Evolutionary conservation across 2,329 filamentous ascomycete species (phyloP).

Genomic region (Dendrostoma leiphaemia): DNA sequence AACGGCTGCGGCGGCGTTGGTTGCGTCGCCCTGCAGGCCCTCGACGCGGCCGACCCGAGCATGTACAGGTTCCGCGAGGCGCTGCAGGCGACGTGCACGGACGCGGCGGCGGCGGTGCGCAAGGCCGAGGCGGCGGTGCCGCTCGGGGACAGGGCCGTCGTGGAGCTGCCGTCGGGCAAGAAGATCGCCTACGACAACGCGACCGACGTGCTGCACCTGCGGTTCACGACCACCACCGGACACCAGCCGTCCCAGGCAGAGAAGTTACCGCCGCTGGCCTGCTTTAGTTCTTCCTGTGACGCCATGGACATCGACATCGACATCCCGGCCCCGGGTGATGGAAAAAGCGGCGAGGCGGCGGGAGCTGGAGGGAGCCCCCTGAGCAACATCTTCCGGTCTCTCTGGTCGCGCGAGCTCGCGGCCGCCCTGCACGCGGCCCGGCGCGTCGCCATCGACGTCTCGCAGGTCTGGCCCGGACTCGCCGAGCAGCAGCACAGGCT

Average conservation of each 20-base stretch:
- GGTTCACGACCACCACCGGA: conserved; percentile 1
- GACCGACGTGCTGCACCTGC: conserved; percentile 17
- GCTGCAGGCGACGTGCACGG: conserved; percentile 5
- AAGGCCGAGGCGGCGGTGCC: neutral
- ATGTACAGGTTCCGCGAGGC: conserved; percentile 13
- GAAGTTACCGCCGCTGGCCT: neutral
- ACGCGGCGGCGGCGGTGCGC: conserved; percentile 3
- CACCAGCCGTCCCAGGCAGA: neutral
- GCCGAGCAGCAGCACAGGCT: neutral
- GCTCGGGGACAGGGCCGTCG: neutral
- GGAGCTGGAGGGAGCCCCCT: too few species aligned
- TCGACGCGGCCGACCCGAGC: conserved; percentile 11
- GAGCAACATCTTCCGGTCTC: conserved; percentile 12
- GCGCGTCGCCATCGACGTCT: conserved; percentile 19
- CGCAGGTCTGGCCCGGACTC: conserved; percentile 14
- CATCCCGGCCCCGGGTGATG: neutral
- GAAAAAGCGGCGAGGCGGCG: too few species aligned
- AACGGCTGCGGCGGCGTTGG: too few species aligned
- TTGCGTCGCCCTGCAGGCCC: conserved; percentile 5
- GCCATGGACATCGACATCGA: neutral
- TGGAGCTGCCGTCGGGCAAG: neutral
- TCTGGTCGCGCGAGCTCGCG: conserved; percentile 15
- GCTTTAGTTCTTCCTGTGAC: neutral
- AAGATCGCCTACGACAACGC: conserved; percentile 15
- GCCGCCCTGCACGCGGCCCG: conserved; percentile 14